These are phyloP conservation scores for Nidularia sp. DNA, from an alignment of 768 basidiomycete species.

Conservation along the genomic window DNA sequence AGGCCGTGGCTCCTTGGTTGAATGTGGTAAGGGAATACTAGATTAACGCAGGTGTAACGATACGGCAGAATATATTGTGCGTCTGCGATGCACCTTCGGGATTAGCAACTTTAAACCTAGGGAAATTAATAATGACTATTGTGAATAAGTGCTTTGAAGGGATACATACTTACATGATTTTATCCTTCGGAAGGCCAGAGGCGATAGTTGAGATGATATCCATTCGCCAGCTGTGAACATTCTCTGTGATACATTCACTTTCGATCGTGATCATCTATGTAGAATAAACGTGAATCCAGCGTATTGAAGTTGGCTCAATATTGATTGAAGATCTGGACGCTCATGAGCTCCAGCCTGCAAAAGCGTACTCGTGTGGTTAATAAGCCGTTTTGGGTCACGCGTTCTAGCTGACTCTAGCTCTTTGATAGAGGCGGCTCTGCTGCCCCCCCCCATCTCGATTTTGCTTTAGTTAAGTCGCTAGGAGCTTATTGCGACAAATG, in stretches of 20 bases:
- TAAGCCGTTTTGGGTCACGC: slow-evolving; percentile 33
- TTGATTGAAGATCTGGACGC: neutral
- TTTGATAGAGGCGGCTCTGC: slow-evolving; percentile 35
- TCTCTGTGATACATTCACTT: slow-evolving; percentile 43
- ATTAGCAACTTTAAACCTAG: slow-evolving; percentile 39
- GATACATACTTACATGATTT: slow-evolving; percentile 27
- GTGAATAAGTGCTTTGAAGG: neutral
- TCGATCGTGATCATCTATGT: slow-evolving; percentile 39
- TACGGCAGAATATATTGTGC: neutral
- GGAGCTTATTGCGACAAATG: too few species aligned
- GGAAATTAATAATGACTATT: neutral
- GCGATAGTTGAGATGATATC: slow-evolving; percentile 39
- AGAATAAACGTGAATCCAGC: neutral
- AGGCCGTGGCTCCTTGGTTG: slow-evolving; percentile 36
- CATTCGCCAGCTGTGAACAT: slow-evolving; percentile 34
- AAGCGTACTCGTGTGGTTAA: slow-evolving; percentile 34
- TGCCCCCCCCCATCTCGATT: slow-evolving; percentile 30
- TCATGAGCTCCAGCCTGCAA: slow-evolving; percentile 35
- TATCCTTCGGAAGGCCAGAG: slow-evolving; percentile 31
- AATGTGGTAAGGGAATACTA: slow-evolving; percentile 39
- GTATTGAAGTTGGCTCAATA: neutral
- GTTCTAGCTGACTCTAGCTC: slow-evolving; percentile 36
- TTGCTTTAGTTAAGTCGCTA: too few species aligned
- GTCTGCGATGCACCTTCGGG: slow-evolving; percentile 14
- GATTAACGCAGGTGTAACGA: neutral